phyloP scores from a whole-genome alignment of 2,329 filamentous ascomycete genomes.

The Colletotrichum sp. region DNA sequence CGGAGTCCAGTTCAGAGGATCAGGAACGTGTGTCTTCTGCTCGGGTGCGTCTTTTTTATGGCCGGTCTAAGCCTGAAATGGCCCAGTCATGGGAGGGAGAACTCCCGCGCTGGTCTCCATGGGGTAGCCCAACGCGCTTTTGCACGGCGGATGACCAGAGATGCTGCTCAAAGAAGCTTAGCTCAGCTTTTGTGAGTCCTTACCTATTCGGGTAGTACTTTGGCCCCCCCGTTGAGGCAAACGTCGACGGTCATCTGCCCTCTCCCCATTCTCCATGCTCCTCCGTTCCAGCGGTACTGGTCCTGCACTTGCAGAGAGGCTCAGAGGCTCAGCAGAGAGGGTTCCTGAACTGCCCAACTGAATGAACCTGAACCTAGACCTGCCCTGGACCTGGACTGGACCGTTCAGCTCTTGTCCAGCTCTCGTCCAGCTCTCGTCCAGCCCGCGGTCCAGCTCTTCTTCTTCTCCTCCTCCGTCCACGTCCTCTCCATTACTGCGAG shows the following conservation, averaged over 20 bases:
- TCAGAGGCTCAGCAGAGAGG: background rate
- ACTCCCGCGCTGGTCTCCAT: background rate
- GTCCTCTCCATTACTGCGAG: too few relatives aligned
- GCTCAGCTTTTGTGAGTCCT: rapidly evolving
- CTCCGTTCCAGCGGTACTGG: background rate
- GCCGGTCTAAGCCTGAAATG: background rate
- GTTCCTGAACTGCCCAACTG: background rate
- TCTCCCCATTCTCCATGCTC: background rate
- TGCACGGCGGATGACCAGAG: background rate
- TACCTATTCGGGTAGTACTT: background rate
- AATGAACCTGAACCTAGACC: background rate
- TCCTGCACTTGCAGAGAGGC: background rate
- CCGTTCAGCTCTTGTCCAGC: background rate
- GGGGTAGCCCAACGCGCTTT: background rate
- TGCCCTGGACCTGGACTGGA: background rate
- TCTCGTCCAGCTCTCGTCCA: background rate
- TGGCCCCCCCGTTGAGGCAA: background rate
- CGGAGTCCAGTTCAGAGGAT: background rate
- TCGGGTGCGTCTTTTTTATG: background rate
- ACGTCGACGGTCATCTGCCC: slow-evolving; percentile 10
- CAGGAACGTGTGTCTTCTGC: background rate
- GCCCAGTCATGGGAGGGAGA: background rate
- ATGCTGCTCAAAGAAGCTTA: background rate
- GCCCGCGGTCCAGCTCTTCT: background rate
- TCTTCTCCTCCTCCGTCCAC: background rate